Evolutionary conservation across 2,329 filamentous ascomycete species (phyloP).

Genomic region (Lasiodiplodia sp.): DNA sequence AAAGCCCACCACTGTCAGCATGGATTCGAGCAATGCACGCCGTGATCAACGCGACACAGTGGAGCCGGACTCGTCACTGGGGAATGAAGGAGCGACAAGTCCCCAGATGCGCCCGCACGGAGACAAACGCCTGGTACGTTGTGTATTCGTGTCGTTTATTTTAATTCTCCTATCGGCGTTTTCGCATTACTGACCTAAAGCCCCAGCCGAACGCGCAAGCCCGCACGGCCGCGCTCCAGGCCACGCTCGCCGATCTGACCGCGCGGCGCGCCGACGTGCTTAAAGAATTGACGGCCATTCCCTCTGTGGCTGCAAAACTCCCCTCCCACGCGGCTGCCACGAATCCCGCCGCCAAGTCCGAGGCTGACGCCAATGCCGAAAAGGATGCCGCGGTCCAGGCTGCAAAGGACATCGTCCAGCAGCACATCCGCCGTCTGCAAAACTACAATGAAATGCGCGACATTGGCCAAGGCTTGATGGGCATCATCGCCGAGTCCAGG

Average conservation of each 20-base stretch:
- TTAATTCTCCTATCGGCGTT: slow-evolving; percentile 12
- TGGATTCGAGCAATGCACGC: not conserved
- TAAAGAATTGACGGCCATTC: slow-evolving; percentile 39
- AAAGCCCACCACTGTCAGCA: slow-evolving; percentile 3
- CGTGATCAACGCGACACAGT: slow-evolving; percentile 4
- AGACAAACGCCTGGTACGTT: slow-evolving; percentile 27
- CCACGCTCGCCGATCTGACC: slow-evolving; percentile 56
- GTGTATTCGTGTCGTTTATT: not conserved
- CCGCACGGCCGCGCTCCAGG: slow-evolving; percentile 39
- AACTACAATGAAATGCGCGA: slow-evolving; percentile 77
- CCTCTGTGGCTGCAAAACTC: slow-evolving; percentile 45
- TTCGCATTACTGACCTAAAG: slow-evolving; percentile 14
- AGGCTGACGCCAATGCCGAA: slow-evolving; percentile 32
- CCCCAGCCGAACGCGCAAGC: slow-evolving; percentile 16
- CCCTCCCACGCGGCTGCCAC: slow-evolving; percentile 36
- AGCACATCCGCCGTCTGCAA: slow-evolving; percentile 70
- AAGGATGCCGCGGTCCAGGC: slow-evolving; percentile 47
- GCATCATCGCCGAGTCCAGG: slow-evolving; percentile 70
- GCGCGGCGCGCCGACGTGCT: slow-evolving; percentile 50
- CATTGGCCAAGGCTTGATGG: slow-evolving; percentile 69
- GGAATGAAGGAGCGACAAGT: slow-evolving; percentile 6
- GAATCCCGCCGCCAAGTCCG: slow-evolving; percentile 13
- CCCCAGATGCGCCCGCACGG: not conserved
- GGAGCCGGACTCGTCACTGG: slow-evolving; percentile 2
- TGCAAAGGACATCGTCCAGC: slow-evolving; percentile 62